Percentiles rank a stretch among this genome's conserved stretches.
Conservation (phyloP, 2,329 filamentous ascomycete species). For the Trichophyton simii region DNA sequence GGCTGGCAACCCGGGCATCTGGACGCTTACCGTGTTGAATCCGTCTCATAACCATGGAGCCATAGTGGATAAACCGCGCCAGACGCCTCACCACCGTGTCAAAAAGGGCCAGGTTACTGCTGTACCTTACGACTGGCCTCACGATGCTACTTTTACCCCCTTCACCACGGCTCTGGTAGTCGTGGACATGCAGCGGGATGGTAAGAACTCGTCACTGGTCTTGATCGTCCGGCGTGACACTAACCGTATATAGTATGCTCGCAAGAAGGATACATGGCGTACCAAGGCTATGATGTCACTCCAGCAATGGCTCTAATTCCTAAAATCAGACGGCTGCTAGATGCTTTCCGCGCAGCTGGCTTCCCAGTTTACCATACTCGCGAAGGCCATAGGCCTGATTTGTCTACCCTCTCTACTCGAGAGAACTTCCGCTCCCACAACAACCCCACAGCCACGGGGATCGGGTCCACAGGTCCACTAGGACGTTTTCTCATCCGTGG, state of each 20-base stretch:
- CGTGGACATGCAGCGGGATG: constrained; percentile 40
- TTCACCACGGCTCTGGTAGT: constrained; percentile 36
- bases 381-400: constrained; percentile 39
- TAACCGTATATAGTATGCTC: constrained; percentile 26
- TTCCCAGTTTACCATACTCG: constrained; percentile 36
- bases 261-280: constrained; percentile 34
- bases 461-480: constrained; percentile 42
- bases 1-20: constrained; percentile 32
- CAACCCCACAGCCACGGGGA: constrained; percentile 39
- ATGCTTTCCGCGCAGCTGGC: constrained; percentile 27
- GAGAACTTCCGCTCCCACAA: constrained; percentile 43
- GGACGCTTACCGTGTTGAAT: constrained; percentile 32
- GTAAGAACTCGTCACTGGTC: constrained; percentile 16
- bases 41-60: constrained; percentile 34
- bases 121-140: constrained; percentile 35
- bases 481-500: constrained; percentile 48
- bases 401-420: constrained; percentile 45
- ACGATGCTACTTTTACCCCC: constrained; percentile 33
- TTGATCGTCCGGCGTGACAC: background rate
- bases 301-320: constrained; percentile 30
- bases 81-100: constrained; percentile 30
- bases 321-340: constrained; percentile 28
- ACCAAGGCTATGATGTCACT: constrained; percentile 34
- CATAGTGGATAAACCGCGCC: constrained; percentile 30
- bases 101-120: constrained; percentile 34